Conservation (phyloP, 2,329 filamentous ascomycete genomes). For the Aspergillus sclerotialis region DNA sequence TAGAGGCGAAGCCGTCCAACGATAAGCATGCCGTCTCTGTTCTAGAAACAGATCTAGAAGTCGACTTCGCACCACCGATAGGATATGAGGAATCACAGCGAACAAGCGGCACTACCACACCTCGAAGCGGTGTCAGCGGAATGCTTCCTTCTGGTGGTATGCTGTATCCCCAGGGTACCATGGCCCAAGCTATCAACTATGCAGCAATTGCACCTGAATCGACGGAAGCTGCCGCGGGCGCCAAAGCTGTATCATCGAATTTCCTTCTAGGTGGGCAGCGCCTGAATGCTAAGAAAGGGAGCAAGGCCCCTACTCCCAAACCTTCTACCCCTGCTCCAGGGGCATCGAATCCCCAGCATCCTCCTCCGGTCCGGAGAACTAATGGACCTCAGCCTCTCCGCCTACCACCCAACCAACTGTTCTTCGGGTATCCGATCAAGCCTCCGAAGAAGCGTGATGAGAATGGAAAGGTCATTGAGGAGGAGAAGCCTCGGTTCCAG, state of each 20-base stretch:
- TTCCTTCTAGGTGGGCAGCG: constrained; percentile 76
- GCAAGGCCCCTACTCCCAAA: constrained; percentile 67
- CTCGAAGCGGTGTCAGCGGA: constrained; percentile 58
- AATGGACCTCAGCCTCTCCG: constrained; percentile 84
- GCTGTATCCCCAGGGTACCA: constrained; percentile 78
- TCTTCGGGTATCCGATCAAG: constrained; percentile 92
- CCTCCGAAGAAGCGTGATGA: constrained; percentile 75
- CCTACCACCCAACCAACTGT: constrained; percentile 80
- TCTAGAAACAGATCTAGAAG: constrained; percentile 91
- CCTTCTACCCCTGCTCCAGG: constrained; percentile 64
- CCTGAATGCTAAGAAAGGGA: constrained; percentile 73
- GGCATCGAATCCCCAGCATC: constrained; percentile 41
- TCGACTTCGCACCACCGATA: constrained; percentile 90
- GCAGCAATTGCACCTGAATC: constrained; percentile 76
- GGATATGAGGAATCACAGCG: constrained; percentile 86
- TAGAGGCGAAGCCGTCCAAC: constrained; percentile 83
- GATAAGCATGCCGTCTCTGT: constrained; percentile 82
- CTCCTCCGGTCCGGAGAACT: constrained; percentile 42
- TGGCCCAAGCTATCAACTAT: constrained; percentile 99
- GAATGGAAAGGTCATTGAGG: constrained; percentile 52
- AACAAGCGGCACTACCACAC: constrained; percentile 77
- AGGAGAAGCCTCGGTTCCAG: constrained; percentile 68
- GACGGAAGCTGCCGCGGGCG: constrained; percentile 55
- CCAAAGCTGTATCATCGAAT: constrained; percentile 62
- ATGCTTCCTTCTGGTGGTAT: constrained; percentile 62